Evolutionary conservation across 2,329 filamentous ascomycete genomes (phyloP).

Genomic region (Coniella vitis): DNA sequence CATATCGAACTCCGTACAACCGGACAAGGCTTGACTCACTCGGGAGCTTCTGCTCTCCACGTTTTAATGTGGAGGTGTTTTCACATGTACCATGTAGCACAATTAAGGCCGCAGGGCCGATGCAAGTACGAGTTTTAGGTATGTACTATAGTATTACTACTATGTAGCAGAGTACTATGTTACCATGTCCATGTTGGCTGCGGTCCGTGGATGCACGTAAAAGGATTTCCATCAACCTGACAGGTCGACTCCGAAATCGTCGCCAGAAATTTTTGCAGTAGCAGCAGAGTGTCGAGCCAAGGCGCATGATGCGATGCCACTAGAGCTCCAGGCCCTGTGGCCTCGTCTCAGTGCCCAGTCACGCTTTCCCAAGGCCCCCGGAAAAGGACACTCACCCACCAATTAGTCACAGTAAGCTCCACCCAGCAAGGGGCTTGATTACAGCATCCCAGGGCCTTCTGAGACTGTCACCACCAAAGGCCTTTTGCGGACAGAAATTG

Average conservation of each 20-base stretch:
- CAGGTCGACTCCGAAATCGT: not conserved
- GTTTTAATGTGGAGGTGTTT: no score
- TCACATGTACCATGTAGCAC: no score
- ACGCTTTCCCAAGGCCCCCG: not conserved
- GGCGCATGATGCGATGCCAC: slow-evolving; percentile 1
- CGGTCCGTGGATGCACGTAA: not conserved
- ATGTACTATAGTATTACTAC: no score
- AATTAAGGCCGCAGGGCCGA: no score
- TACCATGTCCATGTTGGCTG: no score
- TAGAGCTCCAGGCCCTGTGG: not conserved
- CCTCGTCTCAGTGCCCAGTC: not conserved
- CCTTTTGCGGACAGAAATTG: not conserved
- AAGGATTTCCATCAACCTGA: not conserved
- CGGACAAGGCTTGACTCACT: no score
- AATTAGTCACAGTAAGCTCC: slow-evolving; percentile 3
- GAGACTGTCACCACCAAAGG: not conserved
- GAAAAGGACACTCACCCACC: not conserved
- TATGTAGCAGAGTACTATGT: no score
- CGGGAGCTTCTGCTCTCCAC: not conserved
- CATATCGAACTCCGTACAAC: no score
- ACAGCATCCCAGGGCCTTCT: not conserved
- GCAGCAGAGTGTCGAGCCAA: not conserved
- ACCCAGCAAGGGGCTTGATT: slow-evolving; percentile 1
- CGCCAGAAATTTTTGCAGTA: not conserved
- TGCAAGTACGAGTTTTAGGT: no score